Evolutionary conservation across 1,284 basidiomycete genomes (phyloP).

Genomic region (Rhizoctonia solani): DNA sequence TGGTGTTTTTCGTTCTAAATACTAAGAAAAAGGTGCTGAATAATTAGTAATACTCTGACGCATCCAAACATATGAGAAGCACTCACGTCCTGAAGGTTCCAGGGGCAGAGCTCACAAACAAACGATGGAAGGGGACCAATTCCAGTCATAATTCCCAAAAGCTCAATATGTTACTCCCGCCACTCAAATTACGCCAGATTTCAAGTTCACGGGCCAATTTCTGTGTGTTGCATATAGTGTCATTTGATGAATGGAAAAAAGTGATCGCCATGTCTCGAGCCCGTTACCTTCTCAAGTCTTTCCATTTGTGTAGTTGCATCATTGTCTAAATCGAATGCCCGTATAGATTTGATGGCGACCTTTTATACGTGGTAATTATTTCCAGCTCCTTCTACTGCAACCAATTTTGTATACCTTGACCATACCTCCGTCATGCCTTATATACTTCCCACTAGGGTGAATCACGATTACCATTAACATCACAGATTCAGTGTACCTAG

Average conservation of each 20-base stretch:
- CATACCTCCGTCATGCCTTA: background rate
- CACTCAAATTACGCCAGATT: slow-evolving; percentile 11
- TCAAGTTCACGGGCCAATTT: slow-evolving; percentile 23
- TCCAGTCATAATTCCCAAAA: slow-evolving; percentile 7
- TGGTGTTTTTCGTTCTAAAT: slow-evolving; percentile 8
- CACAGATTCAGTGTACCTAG: background rate
- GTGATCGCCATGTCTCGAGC: background rate
- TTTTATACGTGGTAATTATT: background rate
- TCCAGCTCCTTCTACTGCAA: background rate
- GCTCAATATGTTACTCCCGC: background rate
- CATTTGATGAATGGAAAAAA: background rate
- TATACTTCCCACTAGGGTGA: no score
- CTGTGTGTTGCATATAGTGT: background rate
- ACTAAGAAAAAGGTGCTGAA: background rate
- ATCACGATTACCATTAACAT: no score
- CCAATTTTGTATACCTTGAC: background rate
- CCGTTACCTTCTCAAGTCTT: slow-evolving; percentile 1
- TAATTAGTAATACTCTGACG: background rate
- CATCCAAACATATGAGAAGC: background rate
- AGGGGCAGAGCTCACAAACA: slow-evolving; percentile 4
- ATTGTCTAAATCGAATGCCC: background rate
- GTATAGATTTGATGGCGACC: slow-evolving; percentile 21
- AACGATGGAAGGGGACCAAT: slow-evolving; percentile 7
- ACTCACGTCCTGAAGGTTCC: slow-evolving; percentile 18
- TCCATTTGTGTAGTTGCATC: background rate